Evolutionary conservation across 305 asterid genomes (phyloP), one percentile per base, ranked within the genome.

Genomic region (Ilex paraguariensis): DNA sequence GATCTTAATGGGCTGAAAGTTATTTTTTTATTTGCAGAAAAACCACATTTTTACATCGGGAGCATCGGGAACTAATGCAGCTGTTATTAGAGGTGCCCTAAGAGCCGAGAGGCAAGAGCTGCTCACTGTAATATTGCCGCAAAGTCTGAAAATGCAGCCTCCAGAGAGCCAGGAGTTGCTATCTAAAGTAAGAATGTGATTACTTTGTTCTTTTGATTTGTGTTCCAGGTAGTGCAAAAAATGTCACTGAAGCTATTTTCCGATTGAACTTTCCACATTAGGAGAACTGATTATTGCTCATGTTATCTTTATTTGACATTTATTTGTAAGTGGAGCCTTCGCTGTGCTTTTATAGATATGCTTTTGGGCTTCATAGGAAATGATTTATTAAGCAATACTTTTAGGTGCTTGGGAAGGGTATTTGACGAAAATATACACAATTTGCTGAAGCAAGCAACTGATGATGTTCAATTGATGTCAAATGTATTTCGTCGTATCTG

Each of bases 31-130:
- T 70, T 49, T 58, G 55, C 80, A 93, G 99, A 90, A 93, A 80
- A 93, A 90, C 68, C 99, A 87, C 73, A 93, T 93, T 59, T 93
- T 84, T 65, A 90, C 99, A 45, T 93, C 99, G 36, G 99, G 99
- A 72, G 97, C 99, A 58, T 84, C 99, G 14, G 99, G 97, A 62
- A 93, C 99, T 49, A 93, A 93, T 77, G 94, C 99, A 70, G 99
- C 99, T 64, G 99, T 93, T 44, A 93, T 93, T 51, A 76, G 99
- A 86, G 99, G 99, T 71, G 97, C 99, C 64, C 92, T 90, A 72
- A 96, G 99, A 69, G 97, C 99, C 64, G 99, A 93, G 76, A 86
- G 74, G 75, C 96, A 95, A 14, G 96, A 93, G 75, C 82, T 81
- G 56, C 93, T 93, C 59, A 93, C 99, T 49, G 99, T 93, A 42